A percentile compares a stretch with the other conserved stretches of the same genome.
Evolutionary conservation across 148 eudicot species (phyloP).

Genomic region (Oxyria digyna): DNA sequence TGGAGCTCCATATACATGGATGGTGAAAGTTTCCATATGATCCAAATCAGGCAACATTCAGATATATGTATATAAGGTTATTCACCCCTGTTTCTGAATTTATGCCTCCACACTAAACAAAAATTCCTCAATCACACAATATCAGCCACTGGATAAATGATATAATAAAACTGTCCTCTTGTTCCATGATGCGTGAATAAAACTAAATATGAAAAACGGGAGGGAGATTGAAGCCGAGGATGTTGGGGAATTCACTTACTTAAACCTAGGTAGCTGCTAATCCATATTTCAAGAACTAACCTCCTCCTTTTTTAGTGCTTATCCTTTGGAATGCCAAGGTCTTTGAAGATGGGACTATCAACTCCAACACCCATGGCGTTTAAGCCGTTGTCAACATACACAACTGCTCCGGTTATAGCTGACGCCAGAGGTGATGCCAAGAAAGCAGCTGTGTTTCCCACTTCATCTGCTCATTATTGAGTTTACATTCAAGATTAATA

Average conservation of each 20-base stretch:
- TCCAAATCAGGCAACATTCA: too few species aligned
- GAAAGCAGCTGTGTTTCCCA: constrained; percentile 91
- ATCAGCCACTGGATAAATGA: background rate
- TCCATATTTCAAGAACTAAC: background rate
- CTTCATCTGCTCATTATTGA: constrained; percentile 50
- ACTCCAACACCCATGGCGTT: constrained; percentile 97
- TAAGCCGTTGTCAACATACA: constrained; percentile 89
- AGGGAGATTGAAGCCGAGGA: background rate
- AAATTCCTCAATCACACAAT: background rate
- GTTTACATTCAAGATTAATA: background rate
- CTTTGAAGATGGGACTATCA: constrained; percentile 38
- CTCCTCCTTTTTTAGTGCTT: constrained; percentile 22
- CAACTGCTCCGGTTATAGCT: constrained; percentile 82
- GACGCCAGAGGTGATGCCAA: constrained; percentile 95
- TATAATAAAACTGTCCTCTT: background rate
- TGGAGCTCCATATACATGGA: too few species aligned
- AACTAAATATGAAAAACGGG: background rate
- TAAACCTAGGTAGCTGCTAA: background rate
- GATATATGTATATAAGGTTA: too few species aligned
- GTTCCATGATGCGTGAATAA: background rate
- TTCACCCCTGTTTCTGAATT: background rate
- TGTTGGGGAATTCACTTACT: background rate
- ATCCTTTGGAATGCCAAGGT: constrained; percentile 27
- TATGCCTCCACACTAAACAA: background rate
- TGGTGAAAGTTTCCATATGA: too few species aligned